Evolutionary conservation across 768 basidiomycete species (phyloP).

Genomic region (Porphyrellus cyaneotinctus): DNA sequence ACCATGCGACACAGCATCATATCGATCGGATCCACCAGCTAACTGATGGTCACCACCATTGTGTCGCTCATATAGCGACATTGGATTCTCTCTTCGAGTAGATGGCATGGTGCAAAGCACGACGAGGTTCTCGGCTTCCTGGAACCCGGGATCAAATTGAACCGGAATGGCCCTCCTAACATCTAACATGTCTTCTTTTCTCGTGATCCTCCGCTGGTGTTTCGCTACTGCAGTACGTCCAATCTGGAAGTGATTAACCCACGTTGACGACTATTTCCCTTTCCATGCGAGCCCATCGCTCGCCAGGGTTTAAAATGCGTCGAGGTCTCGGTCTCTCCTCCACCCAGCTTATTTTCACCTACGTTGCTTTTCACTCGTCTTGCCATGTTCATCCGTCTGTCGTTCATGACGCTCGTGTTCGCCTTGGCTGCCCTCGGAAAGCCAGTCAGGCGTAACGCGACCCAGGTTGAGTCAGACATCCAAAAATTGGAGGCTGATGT

Average conservation of each 20-base stretch:
- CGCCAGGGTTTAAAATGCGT: constrained; percentile 1
- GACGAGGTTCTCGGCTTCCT: neutral
- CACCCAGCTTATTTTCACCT: neutral
- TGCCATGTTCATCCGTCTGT: constrained; percentile 12
- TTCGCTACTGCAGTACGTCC: too few relatives aligned
- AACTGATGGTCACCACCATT: too few relatives aligned
- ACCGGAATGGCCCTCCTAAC: neutral
- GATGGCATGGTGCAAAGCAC: too few relatives aligned
- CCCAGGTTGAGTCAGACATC: neutral
- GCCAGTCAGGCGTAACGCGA: constrained; percentile 7
- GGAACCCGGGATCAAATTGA: neutral
- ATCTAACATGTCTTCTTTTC: neutral
- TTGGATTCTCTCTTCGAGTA: too few relatives aligned
- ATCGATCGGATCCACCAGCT: too few relatives aligned
- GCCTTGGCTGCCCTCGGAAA: constrained; percentile 10
- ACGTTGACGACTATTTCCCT: neutral
- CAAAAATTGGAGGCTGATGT: accelerated
- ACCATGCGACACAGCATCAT: too few relatives aligned
- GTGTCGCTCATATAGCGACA: too few relatives aligned
- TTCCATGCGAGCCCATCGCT: neutral
- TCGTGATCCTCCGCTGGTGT: neutral
- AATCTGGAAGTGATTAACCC: too few relatives aligned
- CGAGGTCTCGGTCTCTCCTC: neutral
- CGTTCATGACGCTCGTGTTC: constrained; percentile 8
- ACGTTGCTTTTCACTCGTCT: neutral